Base-by-base conservation (phyloP, 1,284 basidiomycete species). In the Tylopilus sp. region DNA sequence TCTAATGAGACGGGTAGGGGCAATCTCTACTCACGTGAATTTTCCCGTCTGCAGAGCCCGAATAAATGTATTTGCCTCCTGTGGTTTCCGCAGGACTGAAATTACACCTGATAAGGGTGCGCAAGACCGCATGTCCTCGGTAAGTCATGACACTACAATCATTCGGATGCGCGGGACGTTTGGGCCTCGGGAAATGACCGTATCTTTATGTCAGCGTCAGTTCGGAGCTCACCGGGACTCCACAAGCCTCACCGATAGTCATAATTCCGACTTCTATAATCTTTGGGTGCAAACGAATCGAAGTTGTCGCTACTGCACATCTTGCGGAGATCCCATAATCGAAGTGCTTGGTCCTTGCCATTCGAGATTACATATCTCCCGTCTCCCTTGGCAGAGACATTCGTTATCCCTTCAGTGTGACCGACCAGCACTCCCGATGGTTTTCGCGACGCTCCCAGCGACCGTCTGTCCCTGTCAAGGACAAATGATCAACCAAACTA, bases 141-240 rank as follows among this genome's bases (percentile, higher is more conserved):
- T 89, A 99, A 2, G 92, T 90, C 95, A 98, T 97, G 41, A 99
- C 86, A 55, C 90, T 93, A 65, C 90, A 93, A 66, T 99, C 94
- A 53, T 83, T 73, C 1, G 96, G 95, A 61, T 91, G 84, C 11
- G 76, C 75, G 0, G 86, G 82, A 59, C 84, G 78, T 49, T 70
- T 74, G 10, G 87, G 87, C 47, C 74, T 78, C 0, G 84, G 81
- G 61, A 91, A 91, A 44, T 69, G 65, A n/a, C 79, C 77, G 53
- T 81, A 77, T 56, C 86, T 88, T 54, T 40, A 39, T 18, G 53
- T n/a, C 38, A 29, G 40, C 26, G 37, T 58, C 37, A 55, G 43
- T 21, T 44, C 51, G 41, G 19, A 44, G 25, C 5, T 43, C 13
- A 9, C 11, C 4, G 4, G 19, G 28, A 35, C 7, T 21, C 29